These are phyloP conservation scores for Aspergillus campestris DNA, from an alignment of 495 filamentous ascomycete species.

Conservation along the genomic window DNA sequence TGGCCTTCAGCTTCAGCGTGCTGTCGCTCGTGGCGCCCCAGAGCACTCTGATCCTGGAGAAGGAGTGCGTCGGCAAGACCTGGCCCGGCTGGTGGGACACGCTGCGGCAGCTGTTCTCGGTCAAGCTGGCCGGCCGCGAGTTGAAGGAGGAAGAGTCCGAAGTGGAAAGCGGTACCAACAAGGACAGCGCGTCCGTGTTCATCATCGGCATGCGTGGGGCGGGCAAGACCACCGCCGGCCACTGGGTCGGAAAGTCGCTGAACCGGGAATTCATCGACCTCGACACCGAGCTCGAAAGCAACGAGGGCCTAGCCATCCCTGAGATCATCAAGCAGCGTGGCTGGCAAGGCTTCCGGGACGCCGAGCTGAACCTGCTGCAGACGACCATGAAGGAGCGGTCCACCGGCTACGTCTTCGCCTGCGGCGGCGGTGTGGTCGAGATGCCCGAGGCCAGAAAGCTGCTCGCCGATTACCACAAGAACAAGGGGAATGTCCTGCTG, in stretches of 20 bases:
- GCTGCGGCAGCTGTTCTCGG: constrained; percentile 64
- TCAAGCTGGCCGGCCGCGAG: constrained; percentile 64
- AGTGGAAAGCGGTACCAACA: constrained; percentile 21
- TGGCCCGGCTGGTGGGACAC: constrained; percentile 99
- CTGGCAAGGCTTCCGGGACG: constrained; percentile 83
- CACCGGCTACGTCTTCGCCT: constrained; percentile 76
- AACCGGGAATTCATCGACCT: constrained; percentile 76
- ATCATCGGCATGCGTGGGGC: constrained; percentile 98
- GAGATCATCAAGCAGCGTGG: constrained; percentile 70
- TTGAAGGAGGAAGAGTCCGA: constrained; percentile 35
- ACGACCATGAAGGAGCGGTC: constrained; percentile 65
- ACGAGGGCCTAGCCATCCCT: constrained; percentile 66
- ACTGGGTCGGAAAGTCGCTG: constrained; percentile 69
- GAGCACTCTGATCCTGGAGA: constrained; percentile 72
- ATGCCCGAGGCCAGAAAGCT: constrained; percentile 71
- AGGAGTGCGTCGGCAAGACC: constrained; percentile 94
- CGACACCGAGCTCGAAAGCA: constrained; percentile 73
- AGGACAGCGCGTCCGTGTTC: constrained; percentile 58
- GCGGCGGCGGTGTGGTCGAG: constrained; percentile 90
- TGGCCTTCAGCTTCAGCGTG: constrained; percentile 98
- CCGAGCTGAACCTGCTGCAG: constrained; percentile 68
- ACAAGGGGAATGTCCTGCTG: constrained; percentile 80
- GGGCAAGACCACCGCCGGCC: constrained; percentile 89
- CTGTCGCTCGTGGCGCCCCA: constrained; percentile 66
- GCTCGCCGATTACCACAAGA: constrained; percentile 63